Evolutionary conservation across 495 filamentous ascomycete genomes (phyloP).

Genomic region (Aspergillus panamensis): DNA sequence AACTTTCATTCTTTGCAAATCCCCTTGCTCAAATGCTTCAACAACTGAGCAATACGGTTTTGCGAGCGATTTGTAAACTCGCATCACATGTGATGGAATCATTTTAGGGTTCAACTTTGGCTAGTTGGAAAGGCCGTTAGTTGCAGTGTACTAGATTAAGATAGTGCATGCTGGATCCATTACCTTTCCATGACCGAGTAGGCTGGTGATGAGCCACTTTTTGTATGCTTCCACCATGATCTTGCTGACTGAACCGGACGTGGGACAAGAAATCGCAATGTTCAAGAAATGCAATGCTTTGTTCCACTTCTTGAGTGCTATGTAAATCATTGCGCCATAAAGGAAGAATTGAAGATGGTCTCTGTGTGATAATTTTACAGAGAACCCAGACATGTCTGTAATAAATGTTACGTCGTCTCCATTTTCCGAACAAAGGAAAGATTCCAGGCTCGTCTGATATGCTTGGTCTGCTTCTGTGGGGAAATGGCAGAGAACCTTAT

Average conservation of each 20-base stretch:
- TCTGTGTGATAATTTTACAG: constrained; percentile 50
- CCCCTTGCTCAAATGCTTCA: constrained; percentile 60
- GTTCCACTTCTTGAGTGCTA: constrained; percentile 66
- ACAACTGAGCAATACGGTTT: constrained; percentile 71
- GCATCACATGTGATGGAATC: constrained; percentile 46
- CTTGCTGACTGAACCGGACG: constrained; percentile 56
- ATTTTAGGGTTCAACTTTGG: constrained; percentile 40
- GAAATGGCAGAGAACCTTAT: constrained; percentile 65
- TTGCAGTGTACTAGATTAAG: background rate
- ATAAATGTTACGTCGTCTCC: constrained; percentile 49
- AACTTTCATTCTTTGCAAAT: constrained; percentile 51
- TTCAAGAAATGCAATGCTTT: constrained; percentile 69
- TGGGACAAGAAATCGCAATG: constrained; percentile 62
- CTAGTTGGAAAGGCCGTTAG: constrained; percentile 28
- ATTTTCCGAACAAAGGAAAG: constrained; percentile 29
- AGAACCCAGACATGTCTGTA: constrained; percentile 54
- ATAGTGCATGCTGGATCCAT: constrained; percentile 27
- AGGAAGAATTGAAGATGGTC: constrained; percentile 76
- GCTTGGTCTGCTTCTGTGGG: constrained; percentile 42
- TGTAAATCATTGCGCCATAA: constrained; percentile 73
- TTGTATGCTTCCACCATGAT: constrained; percentile 89
- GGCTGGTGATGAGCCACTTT: constrained; percentile 80
- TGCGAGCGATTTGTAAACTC: constrained; percentile 54
- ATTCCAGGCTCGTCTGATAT: constrained; percentile 19
- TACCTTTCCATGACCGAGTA: constrained; percentile 69